Conservation (phyloP, 2,329 filamentous ascomycete genomes). For the Aspergillus vadensis region DNA sequence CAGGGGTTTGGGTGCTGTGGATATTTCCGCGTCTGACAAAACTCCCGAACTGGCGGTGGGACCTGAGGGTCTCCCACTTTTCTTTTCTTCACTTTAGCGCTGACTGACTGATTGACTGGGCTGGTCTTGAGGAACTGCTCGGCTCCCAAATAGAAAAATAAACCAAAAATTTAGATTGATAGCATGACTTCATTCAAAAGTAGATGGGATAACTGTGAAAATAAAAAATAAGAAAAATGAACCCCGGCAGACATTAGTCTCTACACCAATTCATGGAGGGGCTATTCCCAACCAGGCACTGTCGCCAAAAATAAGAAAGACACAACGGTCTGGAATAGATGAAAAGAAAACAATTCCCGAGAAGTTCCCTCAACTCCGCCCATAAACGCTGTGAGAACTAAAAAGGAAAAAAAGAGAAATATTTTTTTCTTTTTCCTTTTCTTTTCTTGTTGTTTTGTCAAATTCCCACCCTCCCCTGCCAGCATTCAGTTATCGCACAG, state of each 20-base stretch:
- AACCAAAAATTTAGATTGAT: neutral
- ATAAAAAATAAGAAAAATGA: neutral
- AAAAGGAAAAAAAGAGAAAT: no score
- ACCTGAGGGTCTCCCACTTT: neutral
- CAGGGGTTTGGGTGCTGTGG: neutral
- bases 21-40: neutral
- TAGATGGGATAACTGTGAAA: no score
- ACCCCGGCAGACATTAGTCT: neutral
- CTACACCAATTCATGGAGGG: neutral
- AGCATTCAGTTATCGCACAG: slow-evolving; percentile 10
- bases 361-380: neutral
- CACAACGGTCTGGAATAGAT: neutral
- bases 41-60: neutral
- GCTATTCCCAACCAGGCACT: neutral
- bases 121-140: neutral
- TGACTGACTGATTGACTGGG: neutral
- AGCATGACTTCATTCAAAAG: neutral
- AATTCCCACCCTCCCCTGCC: neutral
- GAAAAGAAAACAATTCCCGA: neutral
- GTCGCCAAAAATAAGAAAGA: neutral
- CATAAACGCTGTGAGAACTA: neutral
- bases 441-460: neutral
- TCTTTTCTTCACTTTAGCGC: neutral
- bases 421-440: neutral
- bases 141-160: neutral